Conservation (phyloP, 1,284 basidiomycete genomes). For the Clitocybe nebularis region DNA sequence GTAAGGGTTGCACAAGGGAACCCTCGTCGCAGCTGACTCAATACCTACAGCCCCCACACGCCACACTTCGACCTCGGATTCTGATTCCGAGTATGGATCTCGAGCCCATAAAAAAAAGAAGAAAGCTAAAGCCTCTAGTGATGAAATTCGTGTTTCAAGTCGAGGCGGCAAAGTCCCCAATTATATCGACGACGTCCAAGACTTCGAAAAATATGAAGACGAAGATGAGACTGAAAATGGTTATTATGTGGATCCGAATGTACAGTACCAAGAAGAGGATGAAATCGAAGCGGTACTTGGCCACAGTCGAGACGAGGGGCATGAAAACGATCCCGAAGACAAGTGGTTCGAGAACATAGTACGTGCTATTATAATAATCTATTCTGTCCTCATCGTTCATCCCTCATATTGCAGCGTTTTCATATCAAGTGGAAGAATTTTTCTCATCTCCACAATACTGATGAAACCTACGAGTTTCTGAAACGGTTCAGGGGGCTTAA, state of each 20-base stretch:
- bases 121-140: slow-evolving; percentile 45
- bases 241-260: slow-evolving; percentile 51
- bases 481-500: slow-evolving; percentile 93
- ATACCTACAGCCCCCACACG: slow-evolving; percentile 39
- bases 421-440: slow-evolving; percentile 97
- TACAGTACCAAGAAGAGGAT: slow-evolving; percentile 67
- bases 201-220: slow-evolving; percentile 77
- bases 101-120: slow-evolving; percentile 87
- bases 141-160: slow-evolving; percentile 78
- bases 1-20: slow-evolving; percentile 34
- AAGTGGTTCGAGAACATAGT: slow-evolving; percentile 85
- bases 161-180: slow-evolving; percentile 81
- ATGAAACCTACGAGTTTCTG: slow-evolving; percentile 93
- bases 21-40: slow-evolving; percentile 13
- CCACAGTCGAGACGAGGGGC: slow-evolving; percentile 79
- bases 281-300: slow-evolving; percentile 88
- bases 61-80: slow-evolving; percentile 60
- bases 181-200: slow-evolving; percentile 81
- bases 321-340: slow-evolving; percentile 73
- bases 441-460: slow-evolving; percentile 94
- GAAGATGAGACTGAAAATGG: slow-evolving; percentile 44
- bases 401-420: slow-evolving; percentile 61
- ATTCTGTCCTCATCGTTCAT: slow-evolving; percentile 12
- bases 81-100: slow-evolving; percentile 85
- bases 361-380: slow-evolving; percentile 26